phyloP scores from a whole-genome alignment of 2,329 filamentous ascomycete species.

The Zasmidium cellare region DNA sequence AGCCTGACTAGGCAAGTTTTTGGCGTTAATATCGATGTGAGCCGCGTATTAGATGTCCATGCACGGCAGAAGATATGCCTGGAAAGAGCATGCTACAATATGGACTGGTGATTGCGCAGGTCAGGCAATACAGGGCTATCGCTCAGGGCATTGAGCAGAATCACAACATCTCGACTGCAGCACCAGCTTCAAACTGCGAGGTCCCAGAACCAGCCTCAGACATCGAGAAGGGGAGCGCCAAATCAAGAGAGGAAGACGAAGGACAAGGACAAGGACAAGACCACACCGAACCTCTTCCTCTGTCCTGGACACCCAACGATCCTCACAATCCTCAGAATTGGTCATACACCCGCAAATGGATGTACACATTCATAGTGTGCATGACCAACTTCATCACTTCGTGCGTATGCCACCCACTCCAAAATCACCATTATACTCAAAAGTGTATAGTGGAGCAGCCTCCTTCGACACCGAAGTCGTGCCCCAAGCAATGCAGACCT shows the following conservation, averaged over 20 bases:
- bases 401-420: background rate
- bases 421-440: background rate
- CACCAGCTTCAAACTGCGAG: too few relatives aligned
- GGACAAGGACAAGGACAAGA: too few relatives aligned
- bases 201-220: too few relatives aligned
- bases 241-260: too few relatives aligned
- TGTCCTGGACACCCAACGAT: background rate
- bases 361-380: background rate
- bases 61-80: too few relatives aligned
- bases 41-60: too few relatives aligned
- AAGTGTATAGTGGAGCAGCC: background rate
- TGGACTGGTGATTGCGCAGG: background rate
- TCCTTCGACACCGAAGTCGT: slow-evolving; percentile 1
- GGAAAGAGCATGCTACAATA: too few relatives aligned
- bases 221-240: too few relatives aligned
- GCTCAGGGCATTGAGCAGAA: background rate
- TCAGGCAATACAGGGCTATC: background rate
- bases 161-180: background rate
- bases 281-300: too few relatives aligned
- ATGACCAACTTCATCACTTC: background rate
- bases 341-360: background rate
- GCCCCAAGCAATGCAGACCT: background rate
- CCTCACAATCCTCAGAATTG: background rate
- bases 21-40: too few relatives aligned
- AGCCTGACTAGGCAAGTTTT: too few relatives aligned